Evolutionary conservation across 305 asterid genomes (phyloP).

Genomic region (Solanum hybrid): DNA sequence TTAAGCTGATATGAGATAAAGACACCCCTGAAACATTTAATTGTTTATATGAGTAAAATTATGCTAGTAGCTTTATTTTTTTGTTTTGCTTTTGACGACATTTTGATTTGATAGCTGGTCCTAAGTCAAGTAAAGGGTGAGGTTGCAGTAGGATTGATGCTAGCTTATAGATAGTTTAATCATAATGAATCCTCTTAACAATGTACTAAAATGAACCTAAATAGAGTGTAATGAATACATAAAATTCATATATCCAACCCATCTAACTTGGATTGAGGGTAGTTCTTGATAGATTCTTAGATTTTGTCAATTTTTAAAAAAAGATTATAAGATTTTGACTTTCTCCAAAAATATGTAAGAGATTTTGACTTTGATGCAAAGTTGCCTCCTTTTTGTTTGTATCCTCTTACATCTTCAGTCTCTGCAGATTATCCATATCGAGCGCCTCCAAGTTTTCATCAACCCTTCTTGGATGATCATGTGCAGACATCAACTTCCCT

Average conservation of each 20-base stretch:
- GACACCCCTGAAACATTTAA: not conserved
- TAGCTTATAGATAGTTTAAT: not conserved
- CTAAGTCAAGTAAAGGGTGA: not conserved
- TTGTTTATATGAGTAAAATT: not conserved
- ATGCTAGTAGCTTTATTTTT: not conserved
- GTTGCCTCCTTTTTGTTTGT: constrained; percentile 10
- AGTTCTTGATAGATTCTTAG: not conserved
- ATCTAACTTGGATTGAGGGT: not conserved
- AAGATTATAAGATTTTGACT: not conserved
- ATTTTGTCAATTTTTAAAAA: not conserved
- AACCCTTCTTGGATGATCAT: constrained; percentile 14
- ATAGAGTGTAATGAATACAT: not conserved
- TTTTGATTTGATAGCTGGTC: not conserved
- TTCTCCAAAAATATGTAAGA: not conserved
- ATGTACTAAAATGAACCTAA: not conserved
- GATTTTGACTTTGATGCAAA: constrained; percentile 5
- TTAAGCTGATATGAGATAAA: not conserved
- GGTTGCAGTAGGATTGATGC: not conserved
- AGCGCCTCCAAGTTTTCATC: constrained; percentile 12
- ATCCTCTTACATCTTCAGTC: constrained; percentile 26
- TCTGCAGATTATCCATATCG: constrained; percentile 18
- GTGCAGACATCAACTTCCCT: constrained; percentile 17
- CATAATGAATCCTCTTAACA: not conserved
- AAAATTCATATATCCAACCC: not conserved
- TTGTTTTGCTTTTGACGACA: not conserved